Evolutionary conservation across 2,329 filamentous ascomycete species (phyloP), one percentile per base, ranked within the genome.

Genomic region (Fusarium camptoceras): DNA sequence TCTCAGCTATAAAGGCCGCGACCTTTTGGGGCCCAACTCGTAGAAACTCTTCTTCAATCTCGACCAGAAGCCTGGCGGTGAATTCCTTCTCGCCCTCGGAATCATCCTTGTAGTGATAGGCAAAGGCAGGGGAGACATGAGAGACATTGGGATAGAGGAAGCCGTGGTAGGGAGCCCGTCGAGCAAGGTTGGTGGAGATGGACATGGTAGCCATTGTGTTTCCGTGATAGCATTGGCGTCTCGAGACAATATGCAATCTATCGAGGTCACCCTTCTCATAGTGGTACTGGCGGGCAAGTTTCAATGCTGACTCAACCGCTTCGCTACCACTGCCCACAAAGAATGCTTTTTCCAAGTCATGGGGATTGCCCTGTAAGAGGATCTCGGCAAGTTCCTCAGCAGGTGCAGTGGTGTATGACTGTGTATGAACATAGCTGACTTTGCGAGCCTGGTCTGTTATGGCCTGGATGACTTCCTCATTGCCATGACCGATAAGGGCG

Each of bases 1-100:
- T 87, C 72, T 91, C 88, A 51, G 91, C 77, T 57, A 91, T 87
- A 31, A 88, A 85, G 0, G 89, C 89, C 0, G 66, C 66, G 6
- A 74, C n/a, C 1, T 47, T 59, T 3, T 59, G 22, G 3, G 53
- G 62, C 2, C 60, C 60, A 0, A 65, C 7, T 18, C 53, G 31
- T 3, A 65, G 11, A 6, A 64, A 47, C 27, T 65, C 60, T 5
- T 64, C 39, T 20, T 64, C 62, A 2, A 64, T 44, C 0, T 64
- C 62, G 0, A 42, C 3, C 0, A 65, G 10, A 2, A 64, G 46
- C 0, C 60, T 50, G 1, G 44, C 16, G 0, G 53, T 59, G 4
- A 30, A 64, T 1, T 51, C 44, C 2, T 46, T 18, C 5, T 64
- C 60, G 2, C 31, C 47, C 27, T 64, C 60, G 0, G 39, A 34